These are phyloP conservation scores for Ophiocordyceps camponoti-leonardi DNA, from an alignment of 2,329 filamentous ascomycete species.

Conservation along the genomic window DNA sequence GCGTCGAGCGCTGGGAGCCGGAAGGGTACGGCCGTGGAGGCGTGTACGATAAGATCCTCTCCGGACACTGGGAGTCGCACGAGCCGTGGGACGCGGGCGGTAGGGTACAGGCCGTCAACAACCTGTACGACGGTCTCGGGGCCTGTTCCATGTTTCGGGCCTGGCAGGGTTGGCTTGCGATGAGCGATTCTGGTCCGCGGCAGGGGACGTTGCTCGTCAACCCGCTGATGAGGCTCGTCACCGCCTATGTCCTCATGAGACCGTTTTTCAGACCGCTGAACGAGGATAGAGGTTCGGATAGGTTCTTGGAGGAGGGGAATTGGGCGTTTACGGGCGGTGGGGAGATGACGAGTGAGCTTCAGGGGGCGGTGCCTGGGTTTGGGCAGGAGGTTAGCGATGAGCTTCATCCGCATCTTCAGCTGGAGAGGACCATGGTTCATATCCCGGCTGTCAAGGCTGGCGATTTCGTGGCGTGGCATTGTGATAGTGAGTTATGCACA, in stretches of 20 bases:
- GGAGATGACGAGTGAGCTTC: slow-evolving; percentile 40
- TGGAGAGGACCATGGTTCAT: slow-evolving; percentile 51
- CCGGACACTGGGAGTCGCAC: slow-evolving; percentile 63
- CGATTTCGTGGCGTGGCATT: slow-evolving; percentile 76
- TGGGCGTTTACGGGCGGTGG: slow-evolving; percentile 36
- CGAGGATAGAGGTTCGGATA: slow-evolving; percentile 4
- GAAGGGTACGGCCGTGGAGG: slow-evolving; percentile 46
- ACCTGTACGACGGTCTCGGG: slow-evolving; percentile 68
- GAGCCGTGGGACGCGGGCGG: slow-evolving; percentile 67
- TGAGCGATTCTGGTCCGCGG: slow-evolving; percentile 53
- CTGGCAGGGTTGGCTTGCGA: slow-evolving; percentile 78
- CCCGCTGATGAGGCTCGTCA: slow-evolving; percentile 57
- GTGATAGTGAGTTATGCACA: slow-evolving; percentile 35
- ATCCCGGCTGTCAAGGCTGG: slow-evolving; percentile 53
- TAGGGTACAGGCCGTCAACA: slow-evolving; percentile 48
- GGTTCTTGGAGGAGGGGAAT: slow-evolving; percentile 33
- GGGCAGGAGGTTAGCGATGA: slow-evolving; percentile 51
- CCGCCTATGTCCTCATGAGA: slow-evolving; percentile 63
- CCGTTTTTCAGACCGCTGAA: slow-evolving; percentile 56
- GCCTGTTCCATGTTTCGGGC: slow-evolving; percentile 73
- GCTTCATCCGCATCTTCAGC: slow-evolving; percentile 57
- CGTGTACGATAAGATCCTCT: slow-evolving; percentile 58
- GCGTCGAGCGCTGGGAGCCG: slow-evolving; percentile 58
- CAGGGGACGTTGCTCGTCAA: slow-evolving; percentile 75
- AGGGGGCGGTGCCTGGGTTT: slow-evolving; percentile 52